Evolutionary conservation across 2,329 filamentous ascomycete genomes (phyloP), one percentile per base, ranked within the genome.

Genomic region (Phyllachora maydis): DNA sequence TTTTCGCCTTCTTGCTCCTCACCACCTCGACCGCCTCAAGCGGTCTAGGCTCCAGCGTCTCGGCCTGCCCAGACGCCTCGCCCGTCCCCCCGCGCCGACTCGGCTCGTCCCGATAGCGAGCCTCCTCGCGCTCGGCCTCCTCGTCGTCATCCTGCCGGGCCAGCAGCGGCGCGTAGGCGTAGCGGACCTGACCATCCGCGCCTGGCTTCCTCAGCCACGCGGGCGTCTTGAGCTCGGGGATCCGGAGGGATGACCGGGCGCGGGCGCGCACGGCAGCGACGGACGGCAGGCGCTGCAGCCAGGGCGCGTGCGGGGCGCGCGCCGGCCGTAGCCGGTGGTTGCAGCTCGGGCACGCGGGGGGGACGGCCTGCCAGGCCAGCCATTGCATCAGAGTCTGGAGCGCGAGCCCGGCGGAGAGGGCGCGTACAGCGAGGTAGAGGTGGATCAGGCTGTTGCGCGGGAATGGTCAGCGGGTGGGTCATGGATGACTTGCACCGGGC

Each of bases 321-420:
- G 16, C 32, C 3, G 49, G 47, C 5, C 49, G 45, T 9, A 54
- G 38, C 5, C 40, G 38, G 26, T 35, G 37, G 23, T 42, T 41
- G 36, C 50, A 54, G 31, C 51, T 41, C 4, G 50, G 49, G 27
- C 50, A 54, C 26, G 52, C 40, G 15, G 43, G 35, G 4, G 46
- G 45, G 3, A 53, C 40, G 17, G 38, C 36, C 23, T 44, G 45
- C 46, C 45, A 51, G 15, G 47, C 48, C 13, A 46, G 32, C 35
- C 41, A 51, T 30, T 49, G 47, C 23, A 46, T 37, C 24, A 50
- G 35, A 25, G 37, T 37, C 28, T 42, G 41, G 22, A 55, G 34
- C 18, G 49, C 49, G 23, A 52, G 39, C 11, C 49, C 50, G 21
- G 56, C 36, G 28, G 43, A 46, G 28, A 54, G 33, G 25, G 43